A percentile compares a stretch with the other conserved stretches of the same genome.
Evolutionary conservation across 2,329 filamentous ascomycete genomes (phyloP).

Genomic region (Chrysoporthe deuterocubensis): DNA sequence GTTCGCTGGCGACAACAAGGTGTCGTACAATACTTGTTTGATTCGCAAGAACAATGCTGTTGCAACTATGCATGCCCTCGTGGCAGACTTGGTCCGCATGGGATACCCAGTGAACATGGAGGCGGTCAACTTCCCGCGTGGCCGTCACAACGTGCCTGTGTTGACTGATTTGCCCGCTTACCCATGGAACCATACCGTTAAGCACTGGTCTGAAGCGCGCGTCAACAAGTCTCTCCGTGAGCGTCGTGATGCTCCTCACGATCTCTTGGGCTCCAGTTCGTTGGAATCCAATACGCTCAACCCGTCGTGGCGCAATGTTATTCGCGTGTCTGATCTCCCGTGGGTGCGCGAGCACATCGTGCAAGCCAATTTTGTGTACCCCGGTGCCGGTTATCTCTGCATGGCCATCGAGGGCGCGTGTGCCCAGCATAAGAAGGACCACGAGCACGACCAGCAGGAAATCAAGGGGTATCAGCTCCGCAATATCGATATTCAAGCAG

Average conservation of each 20-base stretch:
- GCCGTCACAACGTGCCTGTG: conserved; percentile 27
- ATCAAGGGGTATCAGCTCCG: conserved; percentile 6
- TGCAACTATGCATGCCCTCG: conserved; percentile 7
- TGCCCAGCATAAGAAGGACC: neutral
- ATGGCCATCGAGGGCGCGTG: conserved; percentile 23
- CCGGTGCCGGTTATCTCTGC: conserved; percentile 9
- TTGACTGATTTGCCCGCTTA: conserved; percentile 46
- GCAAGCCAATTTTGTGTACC: conserved; percentile 6
- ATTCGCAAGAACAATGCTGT: conserved; percentile 13
- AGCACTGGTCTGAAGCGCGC: conserved; percentile 45
- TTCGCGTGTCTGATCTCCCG: conserved; percentile 30
- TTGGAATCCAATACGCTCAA: conserved; percentile 37
- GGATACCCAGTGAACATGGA: neutral
- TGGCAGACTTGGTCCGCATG: neutral
- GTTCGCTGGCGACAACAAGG: neutral
- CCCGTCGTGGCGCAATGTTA: conserved; percentile 40
- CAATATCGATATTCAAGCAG: conserved; percentile 1
- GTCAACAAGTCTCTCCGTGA: conserved; percentile 40
- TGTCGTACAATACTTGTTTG: conserved; percentile 9
- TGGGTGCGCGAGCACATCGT: conserved; percentile 18
- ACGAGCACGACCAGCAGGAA: neutral
- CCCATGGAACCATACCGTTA: conserved; percentile 50
- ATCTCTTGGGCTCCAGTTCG: conserved; percentile 43
- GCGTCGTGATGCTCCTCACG: conserved; percentile 41
- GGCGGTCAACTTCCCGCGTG: conserved; percentile 36